These are phyloP conservation scores for Pichia phayaonensis DNA, from an alignment of 805 yeast genomes.

Conservation along the genomic window DNA sequence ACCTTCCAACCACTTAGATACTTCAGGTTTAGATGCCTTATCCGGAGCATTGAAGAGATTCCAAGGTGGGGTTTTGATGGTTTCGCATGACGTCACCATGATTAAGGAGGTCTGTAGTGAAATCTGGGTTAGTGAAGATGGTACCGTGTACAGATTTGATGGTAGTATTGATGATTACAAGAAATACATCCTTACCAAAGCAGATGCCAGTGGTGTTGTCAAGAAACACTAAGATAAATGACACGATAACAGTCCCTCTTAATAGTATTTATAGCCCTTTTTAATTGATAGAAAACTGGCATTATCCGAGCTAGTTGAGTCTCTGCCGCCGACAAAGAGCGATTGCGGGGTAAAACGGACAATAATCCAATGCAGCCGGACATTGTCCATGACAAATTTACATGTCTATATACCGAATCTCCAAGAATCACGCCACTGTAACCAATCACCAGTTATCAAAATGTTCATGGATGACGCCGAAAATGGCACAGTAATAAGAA, in stretches of 20 bases:
- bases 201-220: constrained; percentile 87
- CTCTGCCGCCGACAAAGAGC: too few relatives aligned
- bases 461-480: too few relatives aligned
- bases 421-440: too few relatives aligned
- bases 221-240: constrained; percentile 49
- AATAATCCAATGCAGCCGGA: too few relatives aligned
- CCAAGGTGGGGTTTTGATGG: constrained; percentile 96
- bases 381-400: too few relatives aligned
- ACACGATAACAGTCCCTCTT: too few relatives aligned
- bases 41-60: constrained; percentile 81
- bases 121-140: constrained; percentile 91
- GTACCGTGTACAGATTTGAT: constrained; percentile 65
- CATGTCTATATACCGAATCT: too few relatives aligned
- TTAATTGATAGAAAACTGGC: too few relatives aligned
- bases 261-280: neutral
- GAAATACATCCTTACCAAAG: constrained; percentile 71
- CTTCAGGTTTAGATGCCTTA: constrained; percentile 93
- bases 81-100: constrained; percentile 92
- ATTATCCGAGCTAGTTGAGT: too few relatives aligned
- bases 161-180: constrained; percentile 88
- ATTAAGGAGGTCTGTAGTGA: constrained; percentile 86
- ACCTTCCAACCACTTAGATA: constrained; percentile 98
- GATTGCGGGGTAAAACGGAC: too few relatives aligned
- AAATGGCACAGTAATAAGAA: too few relatives aligned
- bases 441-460: too few relatives aligned